Evolutionary conservation across 768 basidiomycete species (phyloP).

Genomic region (Lactarius tabidus): DNA sequence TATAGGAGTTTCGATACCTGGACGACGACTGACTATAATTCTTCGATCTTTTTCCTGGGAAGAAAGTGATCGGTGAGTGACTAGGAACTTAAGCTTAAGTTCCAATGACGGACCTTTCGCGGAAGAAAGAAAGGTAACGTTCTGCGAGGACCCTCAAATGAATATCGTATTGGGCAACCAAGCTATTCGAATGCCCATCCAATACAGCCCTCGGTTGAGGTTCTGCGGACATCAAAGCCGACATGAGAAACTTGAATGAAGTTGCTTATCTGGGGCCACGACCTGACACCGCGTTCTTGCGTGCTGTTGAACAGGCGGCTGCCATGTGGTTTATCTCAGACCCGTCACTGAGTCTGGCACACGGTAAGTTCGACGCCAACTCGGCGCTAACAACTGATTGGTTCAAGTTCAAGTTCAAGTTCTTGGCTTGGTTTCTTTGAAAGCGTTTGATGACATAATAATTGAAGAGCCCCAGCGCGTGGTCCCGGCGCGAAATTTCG

Average conservation of each 20-base stretch:
- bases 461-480: too few species aligned
- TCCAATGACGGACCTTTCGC: slow-evolving; percentile 59
- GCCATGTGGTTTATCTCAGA: neutral
- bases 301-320: neutral
- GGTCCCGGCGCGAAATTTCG: too few species aligned
- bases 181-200: slow-evolving; percentile 33
- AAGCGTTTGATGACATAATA: too few species aligned
- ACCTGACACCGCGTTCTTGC: neutral
- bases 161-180: slow-evolving; percentile 65
- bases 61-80: slow-evolving; percentile 11
- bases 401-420: too few species aligned
- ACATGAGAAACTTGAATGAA: slow-evolving; percentile 5
- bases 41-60: slow-evolving; percentile 75
- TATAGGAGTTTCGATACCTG: slow-evolving; percentile 8
- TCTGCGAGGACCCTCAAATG: slow-evolving; percentile 67
- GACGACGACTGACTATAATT: slow-evolving; percentile 64
- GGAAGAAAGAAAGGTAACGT: slow-evolving; percentile 80
- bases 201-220: slow-evolving; percentile 16
- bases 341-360: neutral
- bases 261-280: neutral
- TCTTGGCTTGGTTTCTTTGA: too few species aligned
- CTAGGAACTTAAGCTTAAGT: slow-evolving; percentile 20
- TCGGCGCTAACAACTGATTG: too few species aligned
- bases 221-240: slow-evolving; percentile 11
- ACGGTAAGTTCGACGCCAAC: neutral